Base-by-base conservation (phyloP, 768 basidiomycete genomes). In the Flagelloscypha sp. region DNA sequence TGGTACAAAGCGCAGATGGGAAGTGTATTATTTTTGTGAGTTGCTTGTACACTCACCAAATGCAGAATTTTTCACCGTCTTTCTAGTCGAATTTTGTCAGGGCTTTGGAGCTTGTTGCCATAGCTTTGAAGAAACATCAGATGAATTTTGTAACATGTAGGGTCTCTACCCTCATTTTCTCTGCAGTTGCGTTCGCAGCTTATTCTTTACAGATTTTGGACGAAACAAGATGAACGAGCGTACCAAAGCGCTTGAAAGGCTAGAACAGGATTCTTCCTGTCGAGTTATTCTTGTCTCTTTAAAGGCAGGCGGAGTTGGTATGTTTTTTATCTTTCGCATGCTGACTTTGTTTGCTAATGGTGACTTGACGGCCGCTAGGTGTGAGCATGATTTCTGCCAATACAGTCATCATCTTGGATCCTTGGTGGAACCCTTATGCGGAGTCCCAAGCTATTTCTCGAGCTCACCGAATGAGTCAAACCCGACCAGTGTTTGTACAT, bases 371-470 rank as follows among this genome's bases (percentile, higher is more conserved):
- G n/a, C n/a, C 23, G 12, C 7, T 15, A 38, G 39, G 39, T 1
- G n/a, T 40, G 15, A 40, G 36, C 24, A 24, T 40, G 10, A 27
- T 34, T 7, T 13, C 24, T 12, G 35, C 33, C 25, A 36, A 35
- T 13, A 34, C 35, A 20, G 30, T 40, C 36, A 36, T 40, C 23
- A 7, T 40, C 25, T 12, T 35, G 5, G 39, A 40, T n/a, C 23
- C 13, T 10, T 36, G 34, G 35, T 40, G 17, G 13, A 40, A 40
- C n/a, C 39, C 33, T 12, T 6, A 6, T n/a, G 17, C 28, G 3
- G 13, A 37, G 36, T 23, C 33, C 5, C 42, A 43, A 29, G 42
- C 42, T 15, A 29, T 43, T 23, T 33, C 21, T n/a, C 37, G 42
- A 19, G 42, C 31, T 7, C 38, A 43, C 39, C 30, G 42, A 6